These are phyloP conservation scores for Hirschioporus abietinus DNA, from an alignment of 768 basidiomycete species.

Conservation along the genomic window DNA sequence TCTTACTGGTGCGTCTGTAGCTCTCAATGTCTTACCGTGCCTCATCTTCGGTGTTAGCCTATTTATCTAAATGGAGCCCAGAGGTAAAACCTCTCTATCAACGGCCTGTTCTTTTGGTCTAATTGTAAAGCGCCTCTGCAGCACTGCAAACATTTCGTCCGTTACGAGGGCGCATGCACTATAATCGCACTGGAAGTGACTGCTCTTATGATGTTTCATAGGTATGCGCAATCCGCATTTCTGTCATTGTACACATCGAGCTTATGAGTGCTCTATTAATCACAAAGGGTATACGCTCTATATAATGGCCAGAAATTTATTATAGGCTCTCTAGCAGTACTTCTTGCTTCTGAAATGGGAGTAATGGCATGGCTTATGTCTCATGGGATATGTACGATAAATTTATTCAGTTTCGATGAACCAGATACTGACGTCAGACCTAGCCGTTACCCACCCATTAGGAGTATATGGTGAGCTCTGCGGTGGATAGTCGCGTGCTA, in stretches of 20 bases:
- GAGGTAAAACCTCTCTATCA: constrained; percentile 10
- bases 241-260: neutral
- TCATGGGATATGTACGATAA: constrained; percentile 39
- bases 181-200: constrained; percentile 47
- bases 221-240: constrained; percentile 25
- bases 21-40: neutral
- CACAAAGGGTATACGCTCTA: constrained; percentile 24
- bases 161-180: constrained; percentile 37
- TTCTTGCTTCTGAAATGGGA: constrained; percentile 40
- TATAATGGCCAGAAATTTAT: constrained; percentile 22
- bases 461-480: neutral
- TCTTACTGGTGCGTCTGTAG: constrained; percentile 25
- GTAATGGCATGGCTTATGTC: constrained; percentile 53
- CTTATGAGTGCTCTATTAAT: neutral
- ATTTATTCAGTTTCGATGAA: neutral
- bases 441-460: neutral
- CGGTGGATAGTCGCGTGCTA: neutral
- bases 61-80: constrained; percentile 18
- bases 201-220: constrained; percentile 56
- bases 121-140: neutral
- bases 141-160: constrained; percentile 26
- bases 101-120: neutral
- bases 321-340: constrained; percentile 19
- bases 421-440: neutral
- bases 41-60: constrained; percentile 12